Conservation (phyloP, 2,329 filamentous ascomycete species). For the Lecanoromycetidae sp. region DNA sequence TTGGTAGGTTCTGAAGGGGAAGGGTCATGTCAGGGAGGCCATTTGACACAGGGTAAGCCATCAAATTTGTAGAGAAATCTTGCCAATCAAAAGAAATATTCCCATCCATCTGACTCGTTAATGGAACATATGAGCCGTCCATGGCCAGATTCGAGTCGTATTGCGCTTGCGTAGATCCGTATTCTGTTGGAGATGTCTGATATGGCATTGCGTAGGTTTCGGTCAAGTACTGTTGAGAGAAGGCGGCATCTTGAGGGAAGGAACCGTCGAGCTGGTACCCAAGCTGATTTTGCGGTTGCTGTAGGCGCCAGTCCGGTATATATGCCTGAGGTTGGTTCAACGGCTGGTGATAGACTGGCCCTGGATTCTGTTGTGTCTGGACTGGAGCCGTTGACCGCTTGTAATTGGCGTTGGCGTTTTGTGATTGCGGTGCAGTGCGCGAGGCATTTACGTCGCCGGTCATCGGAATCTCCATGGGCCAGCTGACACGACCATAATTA, state of each 20-base stretch:
- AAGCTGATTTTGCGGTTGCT: constrained; percentile 8
- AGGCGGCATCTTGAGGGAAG: constrained; percentile 6
- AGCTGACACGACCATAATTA: constrained; percentile 31
- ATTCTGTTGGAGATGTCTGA: constrained; percentile 42
- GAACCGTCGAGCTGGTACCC: constrained; percentile 5
- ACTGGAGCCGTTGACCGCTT: constrained; percentile 19
- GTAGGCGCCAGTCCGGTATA: constrained; percentile 7
- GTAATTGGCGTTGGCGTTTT: constrained; percentile 14
- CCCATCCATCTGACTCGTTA: constrained; percentile 46
- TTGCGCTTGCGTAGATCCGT: constrained; percentile 22
- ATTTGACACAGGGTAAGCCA: constrained; percentile 39
- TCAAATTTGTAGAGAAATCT: constrained; percentile 61
- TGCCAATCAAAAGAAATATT: constrained; percentile 58
- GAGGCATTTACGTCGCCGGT: constrained; percentile 26
- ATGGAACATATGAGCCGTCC: constrained; percentile 47
- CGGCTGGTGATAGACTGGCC: constrained; percentile 14
- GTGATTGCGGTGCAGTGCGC: constrained; percentile 8
- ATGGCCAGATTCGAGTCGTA: constrained; percentile 46
- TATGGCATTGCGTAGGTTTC: constrained; percentile 38
- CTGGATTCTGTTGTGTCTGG: constrained; percentile 13
- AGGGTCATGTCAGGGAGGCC: constrained; percentile 37
- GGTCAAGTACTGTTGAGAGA: constrained; percentile 6
- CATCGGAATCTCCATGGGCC: constrained; percentile 33
- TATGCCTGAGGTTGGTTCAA: constrained; percentile 15
- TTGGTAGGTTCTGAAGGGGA: constrained; percentile 27